Percentiles rank a stretch among this genome's conserved stretches.
Conservation (phyloP, 345 rosid genomes). For the Populus deltoides region DNA sequence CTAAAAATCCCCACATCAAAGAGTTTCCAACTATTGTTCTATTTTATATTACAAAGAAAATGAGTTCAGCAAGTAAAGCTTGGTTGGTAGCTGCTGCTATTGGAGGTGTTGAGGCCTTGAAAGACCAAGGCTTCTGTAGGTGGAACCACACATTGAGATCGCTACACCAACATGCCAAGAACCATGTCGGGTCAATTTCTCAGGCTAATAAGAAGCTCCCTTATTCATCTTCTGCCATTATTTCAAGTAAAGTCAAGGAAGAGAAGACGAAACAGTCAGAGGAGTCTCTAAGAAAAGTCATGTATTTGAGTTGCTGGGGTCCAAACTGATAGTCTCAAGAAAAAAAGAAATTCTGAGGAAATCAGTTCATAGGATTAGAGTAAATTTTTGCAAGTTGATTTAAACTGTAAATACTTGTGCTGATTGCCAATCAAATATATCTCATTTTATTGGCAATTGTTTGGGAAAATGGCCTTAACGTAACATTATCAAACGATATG, state of each 20-base stretch:
- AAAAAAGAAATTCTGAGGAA: no score
- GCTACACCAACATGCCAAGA: constrained; percentile 18
- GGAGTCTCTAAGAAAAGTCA: constrained; percentile 14
- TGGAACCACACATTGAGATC: constrained; percentile 31
- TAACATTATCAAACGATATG: no score
- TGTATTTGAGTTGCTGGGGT: constrained; percentile 26
- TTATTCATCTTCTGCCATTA: constrained; percentile 3
- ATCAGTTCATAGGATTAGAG: no score
- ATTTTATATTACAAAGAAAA: background rate
- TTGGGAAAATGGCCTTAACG: no score
- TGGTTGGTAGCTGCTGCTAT: constrained; percentile 36
- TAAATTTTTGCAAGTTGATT: no score
- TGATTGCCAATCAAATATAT: no score
- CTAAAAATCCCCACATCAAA: background rate
- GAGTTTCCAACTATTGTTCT: background rate
- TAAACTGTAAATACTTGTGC: no score
- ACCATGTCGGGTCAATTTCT: constrained; percentile 14
- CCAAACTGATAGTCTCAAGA: background rate
- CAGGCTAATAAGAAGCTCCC: constrained; percentile 18
- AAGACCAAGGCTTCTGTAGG: constrained; percentile 42
- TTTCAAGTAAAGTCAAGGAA: background rate
- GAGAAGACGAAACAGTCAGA: constrained; percentile 14
- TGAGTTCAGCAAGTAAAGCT: constrained; percentile 35
- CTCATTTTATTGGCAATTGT: no score
- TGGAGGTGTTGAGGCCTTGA: constrained; percentile 38